Evolutionary conservation across 2,329 filamentous ascomycete species (phyloP), one percentile per base, ranked within the genome.

Genomic region (Aspergillus brunneoviolaceus): DNA sequence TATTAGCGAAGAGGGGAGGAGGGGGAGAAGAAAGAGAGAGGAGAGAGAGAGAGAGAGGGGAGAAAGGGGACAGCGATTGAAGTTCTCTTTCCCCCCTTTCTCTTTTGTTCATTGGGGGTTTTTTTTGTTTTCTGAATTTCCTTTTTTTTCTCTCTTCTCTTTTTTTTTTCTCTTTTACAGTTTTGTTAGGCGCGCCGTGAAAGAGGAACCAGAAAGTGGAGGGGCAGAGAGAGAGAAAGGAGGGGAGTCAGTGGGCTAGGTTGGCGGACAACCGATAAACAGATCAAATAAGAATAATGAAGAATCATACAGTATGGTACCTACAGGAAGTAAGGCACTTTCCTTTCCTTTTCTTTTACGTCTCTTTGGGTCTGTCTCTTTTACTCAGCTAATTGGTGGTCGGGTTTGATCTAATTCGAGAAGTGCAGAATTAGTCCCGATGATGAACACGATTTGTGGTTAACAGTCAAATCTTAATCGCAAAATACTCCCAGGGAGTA

Each of bases 141-240:
- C 33, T 49, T 29, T 50, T 55, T 42, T 47, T 51, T 29, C 27
- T 58, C 55, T 58, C 27, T 14, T 23, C 33, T 45, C 52, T 29
- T 56, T 45, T 55, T 21, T 52, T 4, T 57, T 55, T 49, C 39
- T 21, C 21, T 56, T 49, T 53, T 49, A 48, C 48, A 48, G 27
- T 60, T 55, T 49, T 49, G 55, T 49, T 55, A 57, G 55, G 60
- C 58, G 63, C 59, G 60, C 45, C 54, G 63, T 56, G 49, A 57
- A 45, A 59, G 54, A 62, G 60, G 57, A 60, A 65, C 62, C 57
- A 62, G 53, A 64, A 62, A 60, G 54, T 60, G 58, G 55, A 62
- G 56, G 57, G 58, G 51, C 51, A 60, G 51, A 55, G 59, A 57
- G 62, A 55, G 58, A 59, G 47, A 50, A 60, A 49, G 53, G 56